Evolutionary conservation across 2,329 filamentous ascomycete species (phyloP).

Genomic region (Fusarium tuaranense): DNA sequence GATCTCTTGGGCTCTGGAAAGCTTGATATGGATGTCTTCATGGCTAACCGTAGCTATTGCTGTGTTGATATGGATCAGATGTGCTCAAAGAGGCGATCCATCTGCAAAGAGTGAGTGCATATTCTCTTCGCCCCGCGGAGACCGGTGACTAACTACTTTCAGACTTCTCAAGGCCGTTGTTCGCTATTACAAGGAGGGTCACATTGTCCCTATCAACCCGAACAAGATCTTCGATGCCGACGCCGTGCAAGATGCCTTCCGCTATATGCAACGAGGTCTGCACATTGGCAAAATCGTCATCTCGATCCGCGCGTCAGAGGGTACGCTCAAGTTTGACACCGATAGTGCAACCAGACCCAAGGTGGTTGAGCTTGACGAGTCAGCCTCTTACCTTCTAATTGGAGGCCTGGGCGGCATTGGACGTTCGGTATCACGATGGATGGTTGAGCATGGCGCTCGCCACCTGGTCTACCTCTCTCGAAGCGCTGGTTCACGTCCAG

Average conservation of each 20-base stretch:
- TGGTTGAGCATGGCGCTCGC: conserved; percentile 27
- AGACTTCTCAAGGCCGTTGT: conserved; percentile 11
- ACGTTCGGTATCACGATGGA: conserved; percentile 7
- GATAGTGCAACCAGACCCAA: not conserved
- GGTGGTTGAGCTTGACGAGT: conserved; percentile 19
- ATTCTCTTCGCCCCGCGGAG: conserved; percentile 28
- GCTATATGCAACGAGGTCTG: conserved; percentile 55
- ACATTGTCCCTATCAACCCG: conserved; percentile 38
- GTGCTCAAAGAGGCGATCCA: conserved; percentile 16
- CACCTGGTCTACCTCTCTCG: conserved; percentile 24
- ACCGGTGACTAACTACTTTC: not conserved
- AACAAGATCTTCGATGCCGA: conserved; percentile 42
- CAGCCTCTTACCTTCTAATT: conserved; percentile 44
- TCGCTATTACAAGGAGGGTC: conserved; percentile 15
- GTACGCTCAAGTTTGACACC: not conserved
- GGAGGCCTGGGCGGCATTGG: conserved; percentile 37
- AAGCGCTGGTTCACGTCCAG: conserved; percentile 3
- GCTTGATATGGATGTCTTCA: conserved; percentile 60
- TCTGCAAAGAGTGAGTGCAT: conserved; percentile 9
- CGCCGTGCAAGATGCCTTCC: conserved; percentile 53
- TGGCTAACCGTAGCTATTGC: conserved; percentile 48
- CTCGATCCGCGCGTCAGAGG: conserved; percentile 13
- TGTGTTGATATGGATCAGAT: conserved; percentile 49
- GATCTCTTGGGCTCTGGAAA: conserved; percentile 54
- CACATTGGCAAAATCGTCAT: conserved; percentile 58